A percentile compares a stretch with the other conserved stretches of the same genome.
Evolutionary conservation across 2,329 filamentous ascomycete genomes (phyloP).

Genomic region (Pseudohalonectria lignicola): DNA sequence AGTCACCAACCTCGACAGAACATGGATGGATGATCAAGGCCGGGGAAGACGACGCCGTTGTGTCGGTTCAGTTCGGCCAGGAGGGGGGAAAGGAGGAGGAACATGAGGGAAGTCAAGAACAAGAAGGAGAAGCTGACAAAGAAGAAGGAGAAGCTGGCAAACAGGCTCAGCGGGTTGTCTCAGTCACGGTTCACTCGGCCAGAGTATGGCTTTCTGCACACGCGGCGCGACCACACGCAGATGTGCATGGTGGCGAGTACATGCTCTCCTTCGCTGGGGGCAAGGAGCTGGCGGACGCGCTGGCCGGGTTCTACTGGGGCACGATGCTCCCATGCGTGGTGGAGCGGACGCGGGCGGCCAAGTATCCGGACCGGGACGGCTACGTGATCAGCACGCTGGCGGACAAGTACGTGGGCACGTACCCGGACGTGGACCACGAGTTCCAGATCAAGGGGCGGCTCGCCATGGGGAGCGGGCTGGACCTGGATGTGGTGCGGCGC

Average conservation of each 20-base stretch:
- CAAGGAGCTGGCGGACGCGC: slow-evolving; percentile 4
- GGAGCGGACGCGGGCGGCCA: slow-evolving; percentile 4
- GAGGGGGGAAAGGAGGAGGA: too few species aligned
- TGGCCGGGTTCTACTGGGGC: slow-evolving; percentile 7
- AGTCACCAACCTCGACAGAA: not conserved
- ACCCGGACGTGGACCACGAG: slow-evolving; percentile 8
- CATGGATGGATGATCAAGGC: slow-evolving; percentile 1
- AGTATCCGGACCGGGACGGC: slow-evolving; percentile 4
- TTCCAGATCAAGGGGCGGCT: slow-evolving; percentile 7
- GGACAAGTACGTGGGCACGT: slow-evolving; percentile 7
- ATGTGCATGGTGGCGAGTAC: slow-evolving; percentile 5
- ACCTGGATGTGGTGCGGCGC: slow-evolving; percentile 6
- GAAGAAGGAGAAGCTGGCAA: too few species aligned
- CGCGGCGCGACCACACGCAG: slow-evolving; percentile 5
- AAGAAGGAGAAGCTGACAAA: not conserved
- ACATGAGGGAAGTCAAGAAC: too few species aligned
- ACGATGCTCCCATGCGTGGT: slow-evolving; percentile 7
- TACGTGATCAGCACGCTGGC: slow-evolving; percentile 7
- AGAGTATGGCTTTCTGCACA: not conserved
- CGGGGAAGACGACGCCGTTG: not conserved
- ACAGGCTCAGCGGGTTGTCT: too few species aligned
- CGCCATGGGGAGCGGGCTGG: slow-evolving; percentile 4
- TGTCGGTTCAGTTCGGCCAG: not conserved
- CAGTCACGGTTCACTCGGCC: not conserved
- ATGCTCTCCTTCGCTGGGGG: slow-evolving; percentile 4